Evolutionary conservation across 2,329 filamentous ascomycete genomes (phyloP).

Genomic region (Paecilomyces sp.): DNA sequence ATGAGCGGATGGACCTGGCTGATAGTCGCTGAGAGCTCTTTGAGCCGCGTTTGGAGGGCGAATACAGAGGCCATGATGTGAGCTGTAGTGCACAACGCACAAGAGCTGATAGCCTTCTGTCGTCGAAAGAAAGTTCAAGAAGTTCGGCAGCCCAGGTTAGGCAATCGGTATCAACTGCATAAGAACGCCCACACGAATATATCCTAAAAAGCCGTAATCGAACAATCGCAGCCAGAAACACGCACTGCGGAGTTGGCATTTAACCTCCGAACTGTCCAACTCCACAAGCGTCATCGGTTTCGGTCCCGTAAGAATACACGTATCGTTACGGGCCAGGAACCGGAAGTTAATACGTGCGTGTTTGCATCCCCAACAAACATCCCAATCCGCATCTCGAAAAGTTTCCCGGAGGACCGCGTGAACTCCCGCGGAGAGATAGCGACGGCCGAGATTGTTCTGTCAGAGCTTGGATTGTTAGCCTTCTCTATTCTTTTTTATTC

Average conservation of each 20-base stretch:
- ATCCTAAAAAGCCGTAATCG: neutral
- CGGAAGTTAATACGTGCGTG: neutral
- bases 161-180: neutral
- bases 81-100: neutral
- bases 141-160: neutral
- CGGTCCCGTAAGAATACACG: neutral
- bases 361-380: neutral
- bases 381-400: neutral
- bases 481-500: neutral
- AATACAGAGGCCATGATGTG: conserved; percentile 31
- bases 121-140: neutral
- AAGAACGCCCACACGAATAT: neutral
- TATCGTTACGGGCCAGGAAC: neutral
- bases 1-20: conserved; percentile 50
- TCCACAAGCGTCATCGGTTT: neutral
- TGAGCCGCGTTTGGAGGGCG: conserved; percentile 42
- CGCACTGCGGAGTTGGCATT: neutral
- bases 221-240: neutral
- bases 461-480: neutral
- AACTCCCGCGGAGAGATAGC: neutral
- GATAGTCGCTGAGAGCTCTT: conserved; percentile 46
- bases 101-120: neutral
- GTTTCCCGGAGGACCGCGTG: neutral
- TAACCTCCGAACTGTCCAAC: neutral
- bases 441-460: neutral